A percentile compares a stretch with the other conserved stretches of the same genome.
These are phyloP conservation scores for Lenwebbia sp. DNA, from an alignment of 345 rosid genomes.

Conservation along the genomic window DNA sequence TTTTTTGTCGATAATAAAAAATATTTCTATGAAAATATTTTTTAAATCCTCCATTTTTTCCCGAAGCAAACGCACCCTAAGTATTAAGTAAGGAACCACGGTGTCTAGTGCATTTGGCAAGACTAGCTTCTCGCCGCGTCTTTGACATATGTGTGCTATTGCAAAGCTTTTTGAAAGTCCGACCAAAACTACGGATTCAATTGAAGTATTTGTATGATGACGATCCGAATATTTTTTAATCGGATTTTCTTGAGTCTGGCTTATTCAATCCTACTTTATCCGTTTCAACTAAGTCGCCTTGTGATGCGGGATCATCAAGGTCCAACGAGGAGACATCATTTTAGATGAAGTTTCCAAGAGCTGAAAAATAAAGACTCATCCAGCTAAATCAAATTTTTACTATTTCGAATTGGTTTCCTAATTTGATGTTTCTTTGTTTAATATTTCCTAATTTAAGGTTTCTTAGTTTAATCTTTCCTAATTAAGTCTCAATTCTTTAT, in stretches of 20 bases:
- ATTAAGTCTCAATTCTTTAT: neutral
- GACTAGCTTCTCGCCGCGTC: neutral
- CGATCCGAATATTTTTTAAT: rapidly evolving
- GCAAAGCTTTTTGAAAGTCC: neutral
- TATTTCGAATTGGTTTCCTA: neutral
- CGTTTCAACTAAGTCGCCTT: neutral
- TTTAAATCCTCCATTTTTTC: no score
- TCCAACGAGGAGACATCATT: neutral
- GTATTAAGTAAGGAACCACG: neutral
- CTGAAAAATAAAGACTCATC: neutral
- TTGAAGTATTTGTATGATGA: neutral
- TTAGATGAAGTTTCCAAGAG: neutral
- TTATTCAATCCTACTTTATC: neutral
- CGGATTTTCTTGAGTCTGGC: neutral
- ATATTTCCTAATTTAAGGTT: neutral
- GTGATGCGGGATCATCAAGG: neutral
- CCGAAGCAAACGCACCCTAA: no score
- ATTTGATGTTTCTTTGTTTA: neutral
- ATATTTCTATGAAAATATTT: no score
- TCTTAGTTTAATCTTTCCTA: neutral
- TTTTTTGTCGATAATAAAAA: no score
- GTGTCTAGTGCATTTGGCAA: neutral
- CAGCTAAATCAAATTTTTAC: neutral
- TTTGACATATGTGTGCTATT: neutral
- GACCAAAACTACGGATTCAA: neutral